Base-by-base conservation (phyloP, 2,329 filamentous ascomycete species). In the Truncatella angustata region DNA sequence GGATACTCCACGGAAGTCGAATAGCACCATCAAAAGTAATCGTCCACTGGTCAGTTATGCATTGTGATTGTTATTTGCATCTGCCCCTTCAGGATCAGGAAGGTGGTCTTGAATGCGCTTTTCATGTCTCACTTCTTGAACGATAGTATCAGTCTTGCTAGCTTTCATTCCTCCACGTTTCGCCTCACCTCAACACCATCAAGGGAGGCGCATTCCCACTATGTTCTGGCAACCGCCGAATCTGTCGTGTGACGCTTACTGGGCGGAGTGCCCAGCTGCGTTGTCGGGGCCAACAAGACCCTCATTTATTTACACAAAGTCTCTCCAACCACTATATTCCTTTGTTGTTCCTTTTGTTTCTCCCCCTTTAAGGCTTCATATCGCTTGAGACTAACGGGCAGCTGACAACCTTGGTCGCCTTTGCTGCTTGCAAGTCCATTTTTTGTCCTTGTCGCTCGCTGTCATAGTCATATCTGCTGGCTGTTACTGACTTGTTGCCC, bases 131-230 rank as follows among this genome's bases (percentile, higher is more conserved):
- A 32, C 51, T 45, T 18, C 20, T 24, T 54, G 44, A 50, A 51
- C 32, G 46, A 51, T 50, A 32, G 53, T 58, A 49, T 49, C 52
- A 60, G 58, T 60, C 54, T 61, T 36, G 21, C 28, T 50, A 54
- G 46, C 53, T 54, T 53, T 57, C 62, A 64, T 66, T 66, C 63
- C 55, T 56, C 54, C 54, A 23, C 24, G 14, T 39, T 30, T 53
- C 56, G 51, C 58, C 21, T 39, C 32, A 18, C 14, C 14, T 28
- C 21, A 54, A 53, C 26, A 24, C 20, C 14, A 23, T 14, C 23
- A n/a, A 50, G 48, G 52, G 56, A 58, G 39, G 54, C 55, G 45
- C 62, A 60, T 59, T 59, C 58, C 59, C 20, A 42, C n/a, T 21
- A 21, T 40, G 16, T 21, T 23, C n/a, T 40, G 37, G 37, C 37